Conservation (phyloP, 1,284 basidiomycete genomes). For the Puccinia triticina region DNA sequence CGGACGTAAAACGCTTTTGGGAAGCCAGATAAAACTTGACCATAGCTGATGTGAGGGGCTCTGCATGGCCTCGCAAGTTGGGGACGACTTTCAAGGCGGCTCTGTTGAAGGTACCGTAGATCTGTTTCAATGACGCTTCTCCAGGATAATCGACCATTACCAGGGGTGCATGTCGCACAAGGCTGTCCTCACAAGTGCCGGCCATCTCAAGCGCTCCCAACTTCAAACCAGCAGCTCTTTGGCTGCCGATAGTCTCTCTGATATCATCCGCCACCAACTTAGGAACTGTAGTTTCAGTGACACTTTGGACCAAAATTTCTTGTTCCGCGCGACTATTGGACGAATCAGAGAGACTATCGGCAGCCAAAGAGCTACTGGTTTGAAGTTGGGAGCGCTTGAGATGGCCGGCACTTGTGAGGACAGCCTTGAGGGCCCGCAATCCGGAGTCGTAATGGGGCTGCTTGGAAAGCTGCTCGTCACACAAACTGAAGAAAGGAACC, state of each 20-base stretch:
- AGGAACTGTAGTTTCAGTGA: slow-evolving; percentile 98
- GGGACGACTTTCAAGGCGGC: slow-evolving; percentile 95
- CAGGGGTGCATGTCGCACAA: slow-evolving; percentile 96
- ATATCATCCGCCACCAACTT: slow-evolving; percentile 98
- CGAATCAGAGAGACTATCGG: slow-evolving; percentile 63
- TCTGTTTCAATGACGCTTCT: slow-evolving; percentile 93
- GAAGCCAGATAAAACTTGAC: slow-evolving; percentile 92
- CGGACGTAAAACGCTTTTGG: slow-evolving; percentile 91
- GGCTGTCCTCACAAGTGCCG: slow-evolving; percentile 79
- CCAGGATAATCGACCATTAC: slow-evolving; percentile 99
- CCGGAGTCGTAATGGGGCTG: slow-evolving; percentile 99
- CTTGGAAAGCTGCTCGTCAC: slow-evolving; percentile 90
- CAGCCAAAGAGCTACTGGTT: slow-evolving; percentile 61
- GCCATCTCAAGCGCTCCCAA: slow-evolving; percentile 90
- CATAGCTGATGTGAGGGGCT: slow-evolving; percentile 96
- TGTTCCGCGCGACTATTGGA: slow-evolving; percentile 81
- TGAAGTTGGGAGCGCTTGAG: slow-evolving; percentile 86
- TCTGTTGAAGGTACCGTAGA: slow-evolving; percentile 97
- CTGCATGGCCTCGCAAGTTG: slow-evolving; percentile 86
- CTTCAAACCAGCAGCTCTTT: slow-evolving; percentile 65
- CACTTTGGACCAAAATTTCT: slow-evolving; percentile 96
- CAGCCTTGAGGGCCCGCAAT: slow-evolving; percentile 93
- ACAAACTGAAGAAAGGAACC: slow-evolving; percentile 98
- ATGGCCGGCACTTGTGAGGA: slow-evolving; percentile 93
- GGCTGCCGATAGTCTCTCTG: slow-evolving; percentile 60